Evolutionary conservation across 768 basidiomycete genomes (phyloP).

Genomic region (Trichaptum fuscoviolaceum): DNA sequence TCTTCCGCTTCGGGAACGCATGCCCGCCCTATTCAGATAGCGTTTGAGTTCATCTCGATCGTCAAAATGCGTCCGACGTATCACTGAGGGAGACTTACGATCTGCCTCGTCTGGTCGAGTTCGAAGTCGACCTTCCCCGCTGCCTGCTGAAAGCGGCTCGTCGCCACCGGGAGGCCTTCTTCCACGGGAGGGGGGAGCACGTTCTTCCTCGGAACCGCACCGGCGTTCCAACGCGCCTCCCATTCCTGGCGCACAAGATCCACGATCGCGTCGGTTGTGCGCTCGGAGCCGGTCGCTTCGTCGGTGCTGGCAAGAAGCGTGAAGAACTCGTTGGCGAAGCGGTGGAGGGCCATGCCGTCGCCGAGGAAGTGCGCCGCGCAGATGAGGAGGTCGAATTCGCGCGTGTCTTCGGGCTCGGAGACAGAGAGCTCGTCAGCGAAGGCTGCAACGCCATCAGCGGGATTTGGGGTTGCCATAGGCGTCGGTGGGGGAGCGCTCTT

Average conservation of each 20-base stretch:
- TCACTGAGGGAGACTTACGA: constrained; percentile 34
- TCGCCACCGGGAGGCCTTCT: constrained; percentile 35
- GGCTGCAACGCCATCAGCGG: constrained; percentile 12
- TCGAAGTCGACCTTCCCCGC: constrained; percentile 54
- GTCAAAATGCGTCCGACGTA: neutral
- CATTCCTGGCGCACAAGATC: constrained; percentile 28
- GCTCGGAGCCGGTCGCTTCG: constrained; percentile 23
- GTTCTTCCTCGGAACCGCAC: constrained; percentile 7
- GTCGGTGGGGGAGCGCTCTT: constrained; percentile 19
- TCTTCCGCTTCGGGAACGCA: constrained; percentile 49
- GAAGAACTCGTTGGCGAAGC: constrained; percentile 79
- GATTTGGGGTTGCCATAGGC: constrained; percentile 29
- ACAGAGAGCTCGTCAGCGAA: constrained; percentile 17
- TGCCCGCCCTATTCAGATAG: constrained; percentile 64
- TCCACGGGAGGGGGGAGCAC: constrained; percentile 45
- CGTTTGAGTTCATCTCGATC: neutral
- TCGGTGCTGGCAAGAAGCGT: constrained; percentile 35
- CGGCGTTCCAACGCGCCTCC: constrained; percentile 22
- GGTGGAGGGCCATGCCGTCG: constrained; percentile 84
- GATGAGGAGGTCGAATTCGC: constrained; percentile 58
- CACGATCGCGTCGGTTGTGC: constrained; percentile 25
- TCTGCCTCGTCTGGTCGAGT: constrained; percentile 45
- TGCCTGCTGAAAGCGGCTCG: constrained; percentile 36
- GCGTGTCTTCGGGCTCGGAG: constrained; percentile 14
- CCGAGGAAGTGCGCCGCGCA: constrained; percentile 79